Evolutionary conservation across 176 grass and related monocot genomes (phyloP).

Genomic region (Bromus sterilis): DNA sequence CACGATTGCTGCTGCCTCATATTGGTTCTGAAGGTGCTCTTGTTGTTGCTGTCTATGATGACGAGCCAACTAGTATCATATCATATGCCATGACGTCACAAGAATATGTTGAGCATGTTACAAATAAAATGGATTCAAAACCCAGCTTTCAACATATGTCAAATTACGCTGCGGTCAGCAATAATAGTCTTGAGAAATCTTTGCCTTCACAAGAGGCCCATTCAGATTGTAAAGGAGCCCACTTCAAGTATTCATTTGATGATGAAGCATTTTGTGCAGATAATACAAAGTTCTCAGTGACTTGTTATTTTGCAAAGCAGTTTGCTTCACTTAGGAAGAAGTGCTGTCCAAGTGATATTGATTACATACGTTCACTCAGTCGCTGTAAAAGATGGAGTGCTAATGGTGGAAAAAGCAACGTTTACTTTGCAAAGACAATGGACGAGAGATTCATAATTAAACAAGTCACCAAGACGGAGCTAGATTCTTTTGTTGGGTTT

Average conservation of each 20-base stretch:
- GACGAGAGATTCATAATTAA: conserved; percentile 95
- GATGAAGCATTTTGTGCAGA: conserved; percentile 60
- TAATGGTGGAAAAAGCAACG: conserved; percentile 96
- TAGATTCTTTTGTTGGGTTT: conserved; percentile 91
- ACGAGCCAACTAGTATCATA: conserved; percentile 80
- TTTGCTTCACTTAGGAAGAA: conserved; percentile 70
- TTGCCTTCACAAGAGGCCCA: conserved; percentile 25
- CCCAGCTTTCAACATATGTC: conserved; percentile 12
- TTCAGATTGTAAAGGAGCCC: conserved; percentile 49
- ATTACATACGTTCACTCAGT: conserved; percentile 77
- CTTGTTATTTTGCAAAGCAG: conserved; percentile 78
- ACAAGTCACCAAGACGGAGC: conserved; percentile 86
- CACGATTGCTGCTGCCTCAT: conserved; percentile 66
- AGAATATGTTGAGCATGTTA: conserved; percentile 46
- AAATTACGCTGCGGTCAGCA: not conserved
- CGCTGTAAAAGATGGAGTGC: conserved; percentile 88
- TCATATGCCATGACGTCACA: conserved; percentile 67
- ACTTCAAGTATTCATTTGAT: conserved; percentile 68
- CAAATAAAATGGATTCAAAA: conserved; percentile 10
- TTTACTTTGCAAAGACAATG: conserved; percentile 90
- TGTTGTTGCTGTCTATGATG: conserved; percentile 80
- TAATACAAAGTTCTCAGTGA: conserved; percentile 78
- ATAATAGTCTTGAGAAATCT: conserved; percentile 27
- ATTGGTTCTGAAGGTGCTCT: conserved; percentile 40
- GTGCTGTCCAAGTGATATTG: conserved; percentile 59